Evolutionary conservation across 2,329 filamentous ascomycete species (phyloP), one percentile per base, ranked within the genome.

Genomic region (Chaetomium globosum): DNA sequence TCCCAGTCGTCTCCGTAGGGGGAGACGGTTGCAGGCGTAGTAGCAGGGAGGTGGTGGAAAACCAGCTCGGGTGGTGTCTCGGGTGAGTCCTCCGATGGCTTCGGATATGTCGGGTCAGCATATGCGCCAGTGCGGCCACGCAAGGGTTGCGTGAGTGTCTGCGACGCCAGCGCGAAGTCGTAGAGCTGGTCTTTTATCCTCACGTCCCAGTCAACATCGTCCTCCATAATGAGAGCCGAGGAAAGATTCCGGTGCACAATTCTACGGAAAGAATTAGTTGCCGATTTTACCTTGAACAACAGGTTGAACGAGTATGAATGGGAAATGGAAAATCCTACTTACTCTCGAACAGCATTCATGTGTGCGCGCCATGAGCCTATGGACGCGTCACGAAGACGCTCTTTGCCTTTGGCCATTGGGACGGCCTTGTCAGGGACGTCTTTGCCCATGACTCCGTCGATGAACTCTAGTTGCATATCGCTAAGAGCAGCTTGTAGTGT

Each of bases 1-100:
- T 83, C 82, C 81, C 81, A 83, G 64, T 80, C 74, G 62, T 78
- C 77, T n/a, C 81, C 81, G 67, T 83, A 83, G 0, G 81, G 80
- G 4, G 78, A 78, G 31, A n/a, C 49, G 13, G n/a, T 64, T 3
- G 73, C 67, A 3, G 65, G 33, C 0, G n/a, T 26, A 4, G 70
- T 73, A 13, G 54, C 10, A 0, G 72, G 72, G 0, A 73, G 66
- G 9, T 48, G 28, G 46, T 65, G 43, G 61, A 73, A 71, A 5
- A 28, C 10, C 10, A 73, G 43, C 16, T 72, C 68, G 3, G 66
- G 65, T 4, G 70, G 39, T 0, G 48, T 12, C 46, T 31, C 23
- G 26, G 63, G 58, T 21, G 67, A 49, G 55, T 66, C 39, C 23
- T 33, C 28, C 9, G 55, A 26, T 0, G 65, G 73, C 8, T 23